Base-by-base conservation (phyloP, 1,284 basidiomycete genomes). In the Fistulinella cinereoalba region DNA sequence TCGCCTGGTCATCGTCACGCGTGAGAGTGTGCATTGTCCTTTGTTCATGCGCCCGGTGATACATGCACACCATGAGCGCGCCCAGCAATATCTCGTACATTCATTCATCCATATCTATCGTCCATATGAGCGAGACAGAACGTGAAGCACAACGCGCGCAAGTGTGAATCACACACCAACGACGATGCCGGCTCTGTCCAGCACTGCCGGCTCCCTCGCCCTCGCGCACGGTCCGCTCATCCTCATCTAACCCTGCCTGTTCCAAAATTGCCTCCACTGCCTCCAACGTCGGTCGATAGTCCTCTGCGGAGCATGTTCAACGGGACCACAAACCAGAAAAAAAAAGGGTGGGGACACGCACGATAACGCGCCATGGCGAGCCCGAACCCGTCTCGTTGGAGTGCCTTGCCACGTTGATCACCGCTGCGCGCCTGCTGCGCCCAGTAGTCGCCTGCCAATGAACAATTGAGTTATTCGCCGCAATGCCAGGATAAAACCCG, bases 221-320 rank as follows among this genome's bases (percentile, higher is more conserved):
- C 23, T 50, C n/a, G n/a, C n/a, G 61, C 44, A 33, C 29, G 34
- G 31, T 73, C 71, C 90, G 85, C 52, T 93, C 92, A 8, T 88
- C 85, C 45, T 90, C 87, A 50, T 96, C 92, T 44, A 96, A 67
- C 2, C 92, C 93, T 0, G 93, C 92, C 56, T 92, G 90, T 13
- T 79, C 80, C 44, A 94, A 70, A 42, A 95, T 94, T 46, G 79
- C 83, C 61, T 93, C 91, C 6, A 96, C 87, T 66, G 92, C 88
- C 52, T 83, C 72, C 18, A 93, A 65, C 6, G 88, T 73, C 0
- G 90, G 91, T 55, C 90, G 88, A 60, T 94, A 94, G 41, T 74
- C 74, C 21, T 71, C 82, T 81, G 58, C 29, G 1, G 58, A 33
- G 1, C 24, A 23, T 44, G 46, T 13, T 51, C 11, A 27, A 36